These are phyloP conservation scores for Alternaria sp. DNA, from an alignment of 2,329 filamentous ascomycete genomes.

Conservation along the genomic window DNA sequence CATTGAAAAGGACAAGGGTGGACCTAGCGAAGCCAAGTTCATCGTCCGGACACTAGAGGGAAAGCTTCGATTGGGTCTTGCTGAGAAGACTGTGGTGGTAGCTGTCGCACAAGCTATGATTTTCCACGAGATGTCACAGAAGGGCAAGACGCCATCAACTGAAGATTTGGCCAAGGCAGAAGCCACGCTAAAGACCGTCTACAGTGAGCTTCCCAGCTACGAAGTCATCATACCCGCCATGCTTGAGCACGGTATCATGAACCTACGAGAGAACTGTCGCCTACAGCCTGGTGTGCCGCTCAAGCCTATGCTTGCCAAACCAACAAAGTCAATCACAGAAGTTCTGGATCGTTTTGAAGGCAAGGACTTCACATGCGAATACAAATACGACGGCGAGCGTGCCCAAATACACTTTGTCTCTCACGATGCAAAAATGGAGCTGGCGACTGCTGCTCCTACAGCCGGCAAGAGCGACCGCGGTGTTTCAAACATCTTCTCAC, in stretches of 20 bases:
- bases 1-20: slow-evolving; percentile 90
- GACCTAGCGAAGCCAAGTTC: slow-evolving; percentile 92
- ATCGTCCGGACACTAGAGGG: slow-evolving; percentile 93
- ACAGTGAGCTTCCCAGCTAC: slow-evolving; percentile 95
- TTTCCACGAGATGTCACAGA: slow-evolving; percentile 76
- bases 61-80: slow-evolving; percentile 88
- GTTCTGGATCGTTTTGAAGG: slow-evolving; percentile 95
- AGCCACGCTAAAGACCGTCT: slow-evolving; percentile 84
- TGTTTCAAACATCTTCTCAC: slow-evolving; percentile 91
- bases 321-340: slow-evolving; percentile 97
- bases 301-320: slow-evolving; percentile 98
- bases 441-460: slow-evolving; percentile 63
- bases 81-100: slow-evolving; percentile 90
- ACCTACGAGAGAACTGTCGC: slow-evolving; percentile 84
- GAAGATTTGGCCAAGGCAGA: slow-evolving; percentile 84
- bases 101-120: slow-evolving; percentile 89
- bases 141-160: slow-evolving; percentile 73
- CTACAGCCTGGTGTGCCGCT: slow-evolving; percentile 91
- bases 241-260: slow-evolving; percentile 82
- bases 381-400: slow-evolving; percentile 97
- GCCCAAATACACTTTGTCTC: slow-evolving; percentile 99
- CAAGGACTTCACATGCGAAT: slow-evolving; percentile 96
- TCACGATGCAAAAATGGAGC: slow-evolving; percentile 74
- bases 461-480: slow-evolving; percentile 73
- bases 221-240: slow-evolving; percentile 93